Evolutionary conservation across 2,329 filamentous ascomycete species (phyloP).

Genomic region (Rutstroemia sp.): DNA sequence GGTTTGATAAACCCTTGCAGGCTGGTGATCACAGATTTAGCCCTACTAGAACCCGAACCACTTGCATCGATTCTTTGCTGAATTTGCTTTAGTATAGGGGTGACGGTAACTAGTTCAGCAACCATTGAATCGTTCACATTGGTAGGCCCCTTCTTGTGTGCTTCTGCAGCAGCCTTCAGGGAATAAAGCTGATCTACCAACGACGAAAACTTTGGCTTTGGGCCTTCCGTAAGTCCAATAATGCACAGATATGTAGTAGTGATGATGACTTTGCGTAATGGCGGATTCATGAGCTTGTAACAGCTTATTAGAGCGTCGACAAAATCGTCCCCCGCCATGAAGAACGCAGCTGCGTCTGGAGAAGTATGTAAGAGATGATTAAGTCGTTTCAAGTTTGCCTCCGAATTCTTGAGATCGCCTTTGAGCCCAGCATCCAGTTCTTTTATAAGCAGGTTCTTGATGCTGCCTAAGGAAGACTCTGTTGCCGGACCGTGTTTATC

Average conservation of each 20-base stretch:
- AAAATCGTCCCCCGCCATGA: conserved; percentile 82
- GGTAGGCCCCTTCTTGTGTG: conserved; percentile 48
- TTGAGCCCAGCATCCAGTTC: conserved; percentile 54
- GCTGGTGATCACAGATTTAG: conserved; percentile 52
- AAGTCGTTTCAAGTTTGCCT: conserved; percentile 48
- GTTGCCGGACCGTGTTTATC: conserved; percentile 40
- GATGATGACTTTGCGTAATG: conserved; percentile 59
- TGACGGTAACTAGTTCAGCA: conserved; percentile 72
- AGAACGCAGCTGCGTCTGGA: conserved; percentile 47
- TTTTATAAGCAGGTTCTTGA: conserved; percentile 56
- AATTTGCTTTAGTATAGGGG: conserved; percentile 63
- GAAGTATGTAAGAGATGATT: conserved; percentile 58
- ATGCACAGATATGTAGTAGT: conserved; percentile 71
- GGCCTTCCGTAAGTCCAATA: conserved; percentile 58
- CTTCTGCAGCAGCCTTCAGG: conserved; percentile 63
- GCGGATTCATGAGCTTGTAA: conserved; percentile 56
- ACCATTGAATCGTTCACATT: conserved; percentile 66
- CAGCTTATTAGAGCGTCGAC: conserved; percentile 65
- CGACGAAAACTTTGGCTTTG: conserved; percentile 63
- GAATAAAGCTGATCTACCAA: conserved; percentile 79
- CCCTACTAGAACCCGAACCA: conserved; percentile 44
- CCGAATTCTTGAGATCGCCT: conserved; percentile 46
- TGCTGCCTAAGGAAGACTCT: conserved; percentile 46
- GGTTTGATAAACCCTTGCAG: conserved; percentile 54
- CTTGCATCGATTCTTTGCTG: conserved; percentile 44